Evolutionary conservation across 2,329 filamentous ascomycete genomes (phyloP), one percentile per base, ranked within the genome.

Genomic region (Claviceps cyperi): DNA sequence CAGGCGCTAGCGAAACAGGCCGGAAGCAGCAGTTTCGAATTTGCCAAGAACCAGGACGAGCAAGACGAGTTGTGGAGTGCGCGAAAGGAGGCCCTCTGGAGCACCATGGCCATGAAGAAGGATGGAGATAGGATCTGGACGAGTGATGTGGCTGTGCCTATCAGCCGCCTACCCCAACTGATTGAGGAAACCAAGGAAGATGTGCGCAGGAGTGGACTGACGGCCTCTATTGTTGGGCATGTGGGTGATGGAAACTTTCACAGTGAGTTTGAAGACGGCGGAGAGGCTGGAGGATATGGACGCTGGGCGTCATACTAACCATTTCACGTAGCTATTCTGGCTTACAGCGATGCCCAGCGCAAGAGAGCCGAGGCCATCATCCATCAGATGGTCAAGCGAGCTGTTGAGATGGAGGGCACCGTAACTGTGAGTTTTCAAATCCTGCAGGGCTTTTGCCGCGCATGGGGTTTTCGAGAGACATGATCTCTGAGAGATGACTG

Each of bases 191-290:
- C 86, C 1, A 71, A 72, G 62, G 63, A 65, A 51, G 65, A 70
- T 19, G 62, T 73, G 54, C 59, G 57, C 51, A 65, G 61, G 62
- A 72, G 69, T 47, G 70, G 70, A 1, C 55, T 73, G 46, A 68
- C 67, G 50, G 67, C 64, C 1, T 69, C 69, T 22, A 73, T 87
- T 53, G 81, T 87, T 4, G 83, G 83, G 0, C 83, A 87, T 59
- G 83, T 84, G 17, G 83, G 83, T 0, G 83, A 90, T 57, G 85
- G 85, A 35, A 90, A 90, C 66, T 90, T 90, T 61, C 85, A 90
- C 64, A 68, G 70, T 72, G 58, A 57, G 69, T 65, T 13, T 43
- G 22, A 22, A 13, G 45, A 28, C 19, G 4, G 24, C 24, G 8
- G 24, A 28, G 28, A 32, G 38, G 5, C 22, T 6, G 13, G 37